phyloP scores from a whole-genome alignment of 2,329 filamentous ascomycete species.

The Emmonsiellopsis sp. region DNA sequence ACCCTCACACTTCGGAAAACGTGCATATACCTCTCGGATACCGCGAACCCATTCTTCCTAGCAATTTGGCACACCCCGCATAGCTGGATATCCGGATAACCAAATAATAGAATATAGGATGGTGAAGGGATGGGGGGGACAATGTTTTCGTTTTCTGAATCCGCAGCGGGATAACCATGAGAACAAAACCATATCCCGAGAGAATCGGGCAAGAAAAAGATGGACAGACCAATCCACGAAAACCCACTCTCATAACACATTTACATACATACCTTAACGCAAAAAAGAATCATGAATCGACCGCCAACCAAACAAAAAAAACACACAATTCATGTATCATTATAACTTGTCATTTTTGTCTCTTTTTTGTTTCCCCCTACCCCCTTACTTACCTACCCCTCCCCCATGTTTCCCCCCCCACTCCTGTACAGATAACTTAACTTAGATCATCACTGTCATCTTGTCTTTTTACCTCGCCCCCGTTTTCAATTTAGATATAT shows the following conservation, averaged over 20 bases:
- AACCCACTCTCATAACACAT: neutral
- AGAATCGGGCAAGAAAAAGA: too few species aligned
- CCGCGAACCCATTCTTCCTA: neutral
- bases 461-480: neutral
- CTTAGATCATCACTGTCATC: neutral
- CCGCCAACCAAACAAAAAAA: neutral
- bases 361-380: neutral
- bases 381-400: neutral
- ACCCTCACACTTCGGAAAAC: neutral
- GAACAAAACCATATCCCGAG: too few species aligned
- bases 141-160: too few species aligned
- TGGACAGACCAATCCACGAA: neutral
- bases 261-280: too few species aligned
- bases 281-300: slow-evolving; percentile 1
- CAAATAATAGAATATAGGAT: too few species aligned
- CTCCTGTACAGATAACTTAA: neutral
- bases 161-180: too few species aligned
- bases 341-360: neutral
- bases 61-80: neutral
- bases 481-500: neutral
- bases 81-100: too few species aligned
- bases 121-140: too few species aligned
- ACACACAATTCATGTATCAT: slow-evolving; percentile 2
- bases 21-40: neutral
- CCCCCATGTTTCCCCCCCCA: neutral